Conservation (phyloP, 495 filamentous ascomycete genomes). For the Talaromyces thailandensis region DNA sequence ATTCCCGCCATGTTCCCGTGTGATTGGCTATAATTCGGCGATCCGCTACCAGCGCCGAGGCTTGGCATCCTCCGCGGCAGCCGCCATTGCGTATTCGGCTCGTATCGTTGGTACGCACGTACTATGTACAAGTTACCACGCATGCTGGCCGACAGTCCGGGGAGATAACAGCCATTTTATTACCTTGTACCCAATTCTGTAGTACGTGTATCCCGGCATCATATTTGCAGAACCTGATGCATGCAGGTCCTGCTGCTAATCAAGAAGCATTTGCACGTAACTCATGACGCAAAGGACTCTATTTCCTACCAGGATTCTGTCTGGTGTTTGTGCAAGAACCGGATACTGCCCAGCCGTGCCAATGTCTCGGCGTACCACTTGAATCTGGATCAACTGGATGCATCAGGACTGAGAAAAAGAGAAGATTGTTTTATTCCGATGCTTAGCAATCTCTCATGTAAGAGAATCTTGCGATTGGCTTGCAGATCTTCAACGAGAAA, state of each 20-base stretch:
- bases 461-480: not conserved
- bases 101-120: not conserved
- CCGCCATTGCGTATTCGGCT: not conserved
- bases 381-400: not conserved
- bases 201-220: not conserved
- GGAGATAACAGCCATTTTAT: not conserved
- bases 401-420: not conserved
- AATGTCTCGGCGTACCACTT: conserved; percentile 7
- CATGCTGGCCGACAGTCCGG: not conserved
- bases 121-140: not conserved
- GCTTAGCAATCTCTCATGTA: not conserved
- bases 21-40: not conserved
- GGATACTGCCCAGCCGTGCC: conserved; percentile 2
- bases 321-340: not conserved
- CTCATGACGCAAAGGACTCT: not conserved
- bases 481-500: not conserved
- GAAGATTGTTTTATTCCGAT: not conserved
- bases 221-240: not conserved
- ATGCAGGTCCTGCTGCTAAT: not conserved
- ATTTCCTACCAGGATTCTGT: not conserved
- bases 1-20: not conserved
- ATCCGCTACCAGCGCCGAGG: not conserved
- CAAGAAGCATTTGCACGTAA: not conserved
- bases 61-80: not conserved
- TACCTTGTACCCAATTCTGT: not conserved